Base-by-base conservation (phyloP, 2,329 filamentous ascomycete genomes). In the Myotisia sp. region DNA sequence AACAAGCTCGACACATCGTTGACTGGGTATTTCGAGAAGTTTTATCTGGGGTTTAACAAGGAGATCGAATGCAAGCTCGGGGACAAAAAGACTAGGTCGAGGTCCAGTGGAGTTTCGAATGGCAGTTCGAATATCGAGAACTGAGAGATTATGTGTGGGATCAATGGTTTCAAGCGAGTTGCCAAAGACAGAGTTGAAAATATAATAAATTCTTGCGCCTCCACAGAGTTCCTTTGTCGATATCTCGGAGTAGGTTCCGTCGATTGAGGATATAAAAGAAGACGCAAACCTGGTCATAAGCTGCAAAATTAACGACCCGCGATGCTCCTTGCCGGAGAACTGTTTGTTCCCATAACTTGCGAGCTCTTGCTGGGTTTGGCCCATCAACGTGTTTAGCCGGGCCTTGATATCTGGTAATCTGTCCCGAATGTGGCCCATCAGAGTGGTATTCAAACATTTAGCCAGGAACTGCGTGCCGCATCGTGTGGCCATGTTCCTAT, bases 11-110 rank as follows among this genome's bases (percentile, higher is more conserved):
- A 98, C 90, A 51, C 90, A 98, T 48, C 90, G 77, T 54, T 98
- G 90, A 53, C 84, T 92, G 6, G 90, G 90, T 17, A 90, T 76
- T 55, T 98, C 90, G 18, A 98, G 67, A 34, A 98, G 70, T 63
- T 95, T 95, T 59, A 98, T 98, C 58, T 98, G 90, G 18, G 90
- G 90, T 60, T 98, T 98, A 29, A 98, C 90, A 28, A 98, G 71
- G 14, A 98, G 71, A 55, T 98, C 90, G 56, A 98, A 98, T 1
- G 90, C 90, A 62, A 98, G 77, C 57, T 98, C 90, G 2, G 90
- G 90, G 6, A 98, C 90, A 52, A 98, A 98, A 29, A 98, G 68
- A 56, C 87, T 95, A 1, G 90, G 87, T 12, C 90, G 75, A 19
- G 90, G 90, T 35, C 90, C 90, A 12, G 90, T 98, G 1, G 90